Base-by-base conservation (phyloP, 75 land plant species). In the Larix kaempferi region DNA sequence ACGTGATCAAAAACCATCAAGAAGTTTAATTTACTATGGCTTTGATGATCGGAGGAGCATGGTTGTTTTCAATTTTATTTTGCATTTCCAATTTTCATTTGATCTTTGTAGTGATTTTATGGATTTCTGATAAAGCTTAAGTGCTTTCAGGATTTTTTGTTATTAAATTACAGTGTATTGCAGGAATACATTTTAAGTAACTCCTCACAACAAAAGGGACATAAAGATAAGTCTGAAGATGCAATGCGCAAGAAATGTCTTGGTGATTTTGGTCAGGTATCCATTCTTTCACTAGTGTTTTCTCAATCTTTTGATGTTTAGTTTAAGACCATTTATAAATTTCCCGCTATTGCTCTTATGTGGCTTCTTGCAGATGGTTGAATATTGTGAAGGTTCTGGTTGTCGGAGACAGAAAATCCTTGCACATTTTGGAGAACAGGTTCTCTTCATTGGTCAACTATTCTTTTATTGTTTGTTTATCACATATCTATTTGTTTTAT, bases 361-460 rank as follows among this genome's bases (percentile, higher is more conserved):
- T 69, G 23, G 44, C 49, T 56, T 54, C 17, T 10, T 84, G 56
- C 74, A 95, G 98, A 89, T 93, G 82, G 90, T 91, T 76, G 86
- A 89, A 13, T 96, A 93, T 75, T 96, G 99, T 90, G 99, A 96
- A 77, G 87, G 81, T 23, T 80, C 88, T 73, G 81, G 88, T 37
- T 96, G 99, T 76, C 91, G 99, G 11, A 86, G 99, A 76, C 88
- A 88, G 80, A 87, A 84, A 80, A 86, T 96, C 39, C 87, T 96
- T 59, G 88, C 83, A 58, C 90, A 85, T 78, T 96, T 93, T 88
- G 99, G 94, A 71, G 96, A 96, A 77, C 80, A 89, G 95, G 98
- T 95, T 81, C 12, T 83, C 29, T 41, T 65, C 2, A 71, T 60
- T 65, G 19, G 22, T 41, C 33, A 25, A 29, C n/a, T 73, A 25